Conservation (phyloP, 1,284 basidiomycete species). For the Trichosporon coremiiforme region DNA sequence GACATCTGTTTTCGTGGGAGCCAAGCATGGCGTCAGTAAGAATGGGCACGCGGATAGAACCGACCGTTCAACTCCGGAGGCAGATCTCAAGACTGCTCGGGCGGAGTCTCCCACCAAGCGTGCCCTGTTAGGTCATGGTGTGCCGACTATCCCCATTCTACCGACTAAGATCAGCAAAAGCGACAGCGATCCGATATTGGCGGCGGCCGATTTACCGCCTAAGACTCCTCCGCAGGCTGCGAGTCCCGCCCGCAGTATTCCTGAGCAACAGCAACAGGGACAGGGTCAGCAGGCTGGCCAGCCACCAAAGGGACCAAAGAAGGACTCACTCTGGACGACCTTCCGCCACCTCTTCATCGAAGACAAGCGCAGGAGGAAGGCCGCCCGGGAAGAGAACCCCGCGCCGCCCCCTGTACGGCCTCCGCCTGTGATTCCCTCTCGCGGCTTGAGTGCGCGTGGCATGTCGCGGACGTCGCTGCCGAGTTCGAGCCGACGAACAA, state of each 20-base stretch:
- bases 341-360: conserved; percentile 60
- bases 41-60: conserved; percentile 20
- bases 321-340: conserved; percentile 56
- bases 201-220: neutral
- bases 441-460: conserved; percentile 41
- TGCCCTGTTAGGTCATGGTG: neutral
- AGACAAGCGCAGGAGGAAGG: conserved; percentile 54
- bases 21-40: conserved; percentile 32
- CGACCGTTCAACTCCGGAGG: conserved; percentile 7
- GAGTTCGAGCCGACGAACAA: conserved; percentile 38
- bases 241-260: conserved; percentile 9
- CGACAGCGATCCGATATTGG: conserved; percentile 34
- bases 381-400: conserved; percentile 34
- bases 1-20: conserved; percentile 70
- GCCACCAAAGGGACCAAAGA: conserved; percentile 38
- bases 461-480: conserved; percentile 34
- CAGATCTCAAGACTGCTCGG: neutral
- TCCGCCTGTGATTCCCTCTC: conserved; percentile 39
- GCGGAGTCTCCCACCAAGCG: conserved; percentile 46
- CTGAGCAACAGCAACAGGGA: neutral
- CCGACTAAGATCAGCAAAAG: conserved; percentile 35
- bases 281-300: neutral
- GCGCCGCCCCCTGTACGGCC: conserved; percentile 1
- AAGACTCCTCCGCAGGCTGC: conserved; percentile 8
- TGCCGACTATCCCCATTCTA: neutral